Evolutionary conservation across 129 eudicot genomes (phyloP), one percentile per base, ranked within the genome.

Genomic region (Heracleum sosnowskyi): DNA sequence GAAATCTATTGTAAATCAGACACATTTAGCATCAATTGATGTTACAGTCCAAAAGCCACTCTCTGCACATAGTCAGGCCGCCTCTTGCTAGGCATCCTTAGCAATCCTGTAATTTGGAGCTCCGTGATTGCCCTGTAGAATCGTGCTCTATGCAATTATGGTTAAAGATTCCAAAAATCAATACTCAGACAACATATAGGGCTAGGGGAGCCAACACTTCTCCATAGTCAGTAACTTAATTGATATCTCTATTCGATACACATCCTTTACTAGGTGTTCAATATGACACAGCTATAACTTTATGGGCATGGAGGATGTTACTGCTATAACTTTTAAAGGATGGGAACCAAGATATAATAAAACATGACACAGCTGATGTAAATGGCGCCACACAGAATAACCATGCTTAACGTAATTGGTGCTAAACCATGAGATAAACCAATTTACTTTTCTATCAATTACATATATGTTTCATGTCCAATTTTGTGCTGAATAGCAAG

Each of bases 1-100:
- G 71, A 64, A 13, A 47, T 40, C 44, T n/a, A n/a, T n/a, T 46
- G 71, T n/a, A n/a, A n/a, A n/a, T n/a, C n/a, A 31, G 15, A 11
- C 36, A 1, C 31, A 28, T 28, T 62, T 29, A 63, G 70, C n/a
- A 39, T 47, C n/a, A 33, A 47, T 22, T 29, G 40, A 10, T 28
- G 29, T 75, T 49, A 94, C 42, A 94, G 84, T 76, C 98, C 98
- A 78, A 88, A 90, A 66, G 89, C 87, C 68, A 60, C n/a, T n/a
- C n/a, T n/a, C n/a, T n/a, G n/a, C n/a, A n/a, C n/a, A n/a, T n/a
- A n/a, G n/a, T n/a, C n/a, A n/a, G n/a, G n/a, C n/a, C n/a, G n/a
- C n/a, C n/a, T n/a, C n/a, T n/a, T n/a, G n/a, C n/a, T n/a, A n/a
- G n/a, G n/a, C n/a, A n/a, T n/a, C n/a, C n/a, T n/a, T n/a, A n/a